phyloP scores from a whole-genome alignment of 352 stramenopile genomes.

The Globisporangium viniferum region DNA sequence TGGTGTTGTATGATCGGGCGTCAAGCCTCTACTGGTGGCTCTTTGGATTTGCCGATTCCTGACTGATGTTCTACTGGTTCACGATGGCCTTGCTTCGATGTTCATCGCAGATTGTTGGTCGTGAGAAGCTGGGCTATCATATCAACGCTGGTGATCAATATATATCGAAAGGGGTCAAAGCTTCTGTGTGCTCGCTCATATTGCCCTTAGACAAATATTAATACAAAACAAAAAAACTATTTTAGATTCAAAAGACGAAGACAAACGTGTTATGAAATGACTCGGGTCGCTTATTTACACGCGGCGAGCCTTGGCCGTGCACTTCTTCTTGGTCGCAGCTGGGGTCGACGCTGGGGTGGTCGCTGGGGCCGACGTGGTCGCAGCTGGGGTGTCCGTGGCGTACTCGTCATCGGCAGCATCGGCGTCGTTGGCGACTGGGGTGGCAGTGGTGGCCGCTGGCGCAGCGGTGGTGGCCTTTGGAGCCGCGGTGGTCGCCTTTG shows the following conservation, averaged over 20 bases:
- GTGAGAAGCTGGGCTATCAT: too few species aligned
- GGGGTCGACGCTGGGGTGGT: slow-evolving; percentile 12
- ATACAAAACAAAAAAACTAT: neutral
- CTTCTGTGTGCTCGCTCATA: too few species aligned
- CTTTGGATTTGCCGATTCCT: too few species aligned
- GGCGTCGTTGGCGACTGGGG: slow-evolving; percentile 9
- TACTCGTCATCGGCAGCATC: slow-evolving; percentile 10
- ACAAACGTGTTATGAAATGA: neutral
- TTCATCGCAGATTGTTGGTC: too few species aligned
- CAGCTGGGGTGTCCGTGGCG: neutral
- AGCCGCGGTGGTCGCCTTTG: neutral
- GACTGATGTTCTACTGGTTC: too few species aligned
- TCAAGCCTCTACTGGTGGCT: neutral
- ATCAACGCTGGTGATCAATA: too few species aligned
- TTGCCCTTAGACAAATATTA: too few species aligned
- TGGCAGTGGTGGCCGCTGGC: neutral
- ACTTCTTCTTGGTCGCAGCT: slow-evolving; percentile 15
- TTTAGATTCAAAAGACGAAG: neutral
- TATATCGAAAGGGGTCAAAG: too few species aligned
- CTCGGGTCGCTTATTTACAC: neutral
- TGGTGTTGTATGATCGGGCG: too few species aligned
- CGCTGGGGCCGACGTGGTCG: neutral
- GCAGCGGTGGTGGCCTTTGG: slow-evolving; percentile 7
- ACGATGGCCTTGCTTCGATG: too few species aligned
- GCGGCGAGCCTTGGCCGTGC: slow-evolving; percentile 8